Percentiles rank a stretch among this genome's conserved stretches.
Conservation (phyloP, 768 basidiomycete species). For the Trametopsis cervina region DNA sequence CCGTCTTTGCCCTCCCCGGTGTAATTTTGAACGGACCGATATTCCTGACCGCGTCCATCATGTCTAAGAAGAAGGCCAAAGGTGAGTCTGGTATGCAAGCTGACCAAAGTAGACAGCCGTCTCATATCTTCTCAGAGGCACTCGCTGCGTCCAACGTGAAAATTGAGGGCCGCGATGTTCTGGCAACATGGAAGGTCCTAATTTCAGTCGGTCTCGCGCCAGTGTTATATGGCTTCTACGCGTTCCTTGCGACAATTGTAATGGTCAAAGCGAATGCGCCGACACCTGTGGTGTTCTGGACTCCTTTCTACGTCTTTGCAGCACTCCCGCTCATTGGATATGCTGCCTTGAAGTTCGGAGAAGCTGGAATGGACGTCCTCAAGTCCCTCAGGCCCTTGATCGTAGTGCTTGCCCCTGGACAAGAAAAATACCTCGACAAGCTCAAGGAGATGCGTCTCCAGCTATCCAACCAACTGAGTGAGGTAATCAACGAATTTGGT, state of each 20-base stretch:
- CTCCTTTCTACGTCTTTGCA: conserved; percentile 67
- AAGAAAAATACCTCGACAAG: conserved; percentile 70
- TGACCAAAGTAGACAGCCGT: neutral
- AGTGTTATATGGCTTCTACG: conserved; percentile 78
- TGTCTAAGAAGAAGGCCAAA: conserved; percentile 82
- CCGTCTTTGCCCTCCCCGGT: conserved; percentile 79
- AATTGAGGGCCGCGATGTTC: conserved; percentile 85
- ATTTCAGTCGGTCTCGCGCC: conserved; percentile 87
- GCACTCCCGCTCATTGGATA: conserved; percentile 83
- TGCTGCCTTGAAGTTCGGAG: conserved; percentile 92
- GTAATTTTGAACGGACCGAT: conserved; percentile 88
- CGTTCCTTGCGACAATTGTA: conserved; percentile 64
- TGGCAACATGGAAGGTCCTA: conserved; percentile 95
- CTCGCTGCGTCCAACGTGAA: conserved; percentile 93
- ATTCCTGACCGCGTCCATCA: conserved; percentile 86
- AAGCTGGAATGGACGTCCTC: conserved; percentile 93
- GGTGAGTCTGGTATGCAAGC: conserved; percentile 34
- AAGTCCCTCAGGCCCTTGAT: conserved; percentile 91
- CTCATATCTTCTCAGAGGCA: conserved; percentile 55
- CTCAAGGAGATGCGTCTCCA: conserved; percentile 65
- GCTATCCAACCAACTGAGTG: conserved; percentile 77
- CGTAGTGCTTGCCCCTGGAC: conserved; percentile 81
- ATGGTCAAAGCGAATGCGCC: conserved; percentile 62
- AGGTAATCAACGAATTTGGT: conserved; percentile 81
- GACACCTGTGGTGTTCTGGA: conserved; percentile 55